Evolutionary conservation across 1,284 basidiomycete genomes (phyloP).

Genomic region (Moesziomyces parantarcticus): DNA sequence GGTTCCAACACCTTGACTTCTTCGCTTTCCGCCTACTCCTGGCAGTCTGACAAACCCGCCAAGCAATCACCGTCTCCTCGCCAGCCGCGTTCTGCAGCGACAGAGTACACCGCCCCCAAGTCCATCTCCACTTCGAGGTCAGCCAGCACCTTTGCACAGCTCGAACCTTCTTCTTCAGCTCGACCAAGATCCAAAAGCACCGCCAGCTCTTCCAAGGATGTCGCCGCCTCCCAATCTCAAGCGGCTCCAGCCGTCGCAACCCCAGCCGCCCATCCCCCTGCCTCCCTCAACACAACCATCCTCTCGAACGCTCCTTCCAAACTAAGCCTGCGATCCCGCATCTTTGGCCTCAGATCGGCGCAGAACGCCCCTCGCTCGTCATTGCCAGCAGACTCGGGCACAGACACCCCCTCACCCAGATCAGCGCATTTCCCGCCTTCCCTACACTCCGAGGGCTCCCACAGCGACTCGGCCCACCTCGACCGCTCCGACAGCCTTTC

Average conservation of each 20-base stretch:
- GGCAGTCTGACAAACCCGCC: neutral
- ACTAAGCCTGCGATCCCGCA: constrained; percentile 33
- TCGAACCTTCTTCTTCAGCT: constrained; percentile 1
- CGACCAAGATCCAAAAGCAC: constrained; percentile 34
- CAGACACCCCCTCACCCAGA: constrained; percentile 26
- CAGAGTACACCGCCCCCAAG: neutral
- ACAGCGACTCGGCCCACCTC: constrained; percentile 11
- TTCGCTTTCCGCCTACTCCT: constrained; percentile 7
- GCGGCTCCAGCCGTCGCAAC: neutral
- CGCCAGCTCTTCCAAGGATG: constrained; percentile 8
- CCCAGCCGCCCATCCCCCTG: neutral
- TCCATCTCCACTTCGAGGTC: constrained; percentile 22
- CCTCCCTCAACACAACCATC: neutral
- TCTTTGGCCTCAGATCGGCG: constrained; percentile 37
- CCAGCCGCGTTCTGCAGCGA: neutral
- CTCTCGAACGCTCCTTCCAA: constrained; percentile 18
- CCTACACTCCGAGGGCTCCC: constrained; percentile 29
- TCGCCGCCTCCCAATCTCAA: neutral
- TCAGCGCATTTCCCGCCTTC: constrained; percentile 28
- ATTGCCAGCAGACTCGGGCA: constrained; percentile 19
- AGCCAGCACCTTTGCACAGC: constrained; percentile 4
- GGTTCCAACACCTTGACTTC: neutral
- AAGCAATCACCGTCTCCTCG: neutral
- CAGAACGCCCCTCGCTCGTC: constrained; percentile 18
- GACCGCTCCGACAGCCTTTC: constrained; percentile 5